These are phyloP conservation scores for Coemansia sp. DNA, from an alignment of 192 early-diverging fungal species.

Conservation along the genomic window DNA sequence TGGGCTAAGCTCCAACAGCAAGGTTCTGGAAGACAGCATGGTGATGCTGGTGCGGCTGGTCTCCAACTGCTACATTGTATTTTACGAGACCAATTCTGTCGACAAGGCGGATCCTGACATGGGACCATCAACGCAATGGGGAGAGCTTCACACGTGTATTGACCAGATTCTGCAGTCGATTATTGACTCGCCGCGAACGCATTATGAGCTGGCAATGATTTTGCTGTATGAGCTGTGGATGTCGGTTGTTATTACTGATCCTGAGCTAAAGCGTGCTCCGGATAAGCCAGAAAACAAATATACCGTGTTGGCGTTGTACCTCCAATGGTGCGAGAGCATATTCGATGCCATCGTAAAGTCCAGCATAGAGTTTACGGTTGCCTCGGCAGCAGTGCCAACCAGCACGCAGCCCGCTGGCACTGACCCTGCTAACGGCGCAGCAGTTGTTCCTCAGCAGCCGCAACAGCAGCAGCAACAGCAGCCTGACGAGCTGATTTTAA, in stretches of 20 bases:
- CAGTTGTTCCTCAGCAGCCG: conserved; percentile 7
- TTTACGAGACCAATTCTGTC: not conserved
- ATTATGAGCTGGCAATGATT: conserved; percentile 31
- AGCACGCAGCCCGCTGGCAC: not conserved
- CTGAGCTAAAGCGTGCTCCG: conserved; percentile 16
- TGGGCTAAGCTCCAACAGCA: conserved; percentile 39
- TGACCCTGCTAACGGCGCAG: not conserved
- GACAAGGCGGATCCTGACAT: not conserved
- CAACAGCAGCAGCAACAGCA: conserved; percentile 5
- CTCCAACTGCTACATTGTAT: conserved; percentile 36
- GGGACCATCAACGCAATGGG: conserved; percentile 6
- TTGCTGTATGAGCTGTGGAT: conserved; percentile 52
- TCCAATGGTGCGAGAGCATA: conserved; percentile 41
- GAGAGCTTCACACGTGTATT: conserved; percentile 22
- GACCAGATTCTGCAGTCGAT: conserved; percentile 31
- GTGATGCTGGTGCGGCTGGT: conserved; percentile 46
- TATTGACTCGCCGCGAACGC: conserved; percentile 20
- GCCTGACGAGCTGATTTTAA: conserved; percentile 19
- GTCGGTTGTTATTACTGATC: conserved; percentile 36
- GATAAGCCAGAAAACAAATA: conserved; percentile 2
- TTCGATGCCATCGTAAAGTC: conserved; percentile 29
- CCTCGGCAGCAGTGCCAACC: conserved; percentile 2
- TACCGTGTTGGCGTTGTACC: conserved; percentile 32
- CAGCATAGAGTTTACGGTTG: conserved; percentile 13
- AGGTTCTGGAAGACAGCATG: conserved; percentile 44